These are phyloP conservation scores for Theobroma cacao DNA, from an alignment of 345 rosid species.

Conservation along the genomic window DNA sequence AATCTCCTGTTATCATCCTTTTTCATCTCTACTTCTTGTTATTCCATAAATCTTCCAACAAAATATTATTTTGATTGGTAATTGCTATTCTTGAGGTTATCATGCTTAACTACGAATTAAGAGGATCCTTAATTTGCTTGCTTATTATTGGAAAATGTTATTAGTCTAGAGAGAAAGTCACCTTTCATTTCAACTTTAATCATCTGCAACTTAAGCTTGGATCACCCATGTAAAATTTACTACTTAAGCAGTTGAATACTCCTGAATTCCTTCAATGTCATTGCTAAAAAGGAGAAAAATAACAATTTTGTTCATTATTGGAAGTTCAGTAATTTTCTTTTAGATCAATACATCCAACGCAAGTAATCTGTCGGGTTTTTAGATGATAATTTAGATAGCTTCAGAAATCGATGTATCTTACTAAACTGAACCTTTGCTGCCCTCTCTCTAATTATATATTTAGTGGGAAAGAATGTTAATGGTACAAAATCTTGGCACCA, in stretches of 20 bases:
- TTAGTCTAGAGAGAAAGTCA: neutral
- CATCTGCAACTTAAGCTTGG: neutral
- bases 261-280: neutral
- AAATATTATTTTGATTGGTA: neutral
- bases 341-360: neutral
- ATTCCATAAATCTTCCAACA: slow-evolving; percentile 1
- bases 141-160: neutral
- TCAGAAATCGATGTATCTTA: neutral
- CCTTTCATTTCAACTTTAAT: neutral
- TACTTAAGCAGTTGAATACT: neutral
- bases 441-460: neutral
- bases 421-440: neutral
- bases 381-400: neutral
- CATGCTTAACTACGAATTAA: neutral
- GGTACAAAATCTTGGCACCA: neutral
- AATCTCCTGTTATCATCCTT: slow-evolving; percentile 10
- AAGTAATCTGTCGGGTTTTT: neutral
- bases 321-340: neutral
- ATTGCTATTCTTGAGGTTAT: neutral
- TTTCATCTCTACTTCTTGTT: slow-evolving; percentile 1
- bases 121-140: slow-evolving; percentile 1
- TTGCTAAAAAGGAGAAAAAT: neutral
- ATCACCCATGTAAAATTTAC: neutral
- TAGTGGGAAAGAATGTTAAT: neutral
- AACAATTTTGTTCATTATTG: neutral